phyloP scores from a whole-genome alignment of 805 yeast genomes.

The Maudiozyma turicensis region DNA sequence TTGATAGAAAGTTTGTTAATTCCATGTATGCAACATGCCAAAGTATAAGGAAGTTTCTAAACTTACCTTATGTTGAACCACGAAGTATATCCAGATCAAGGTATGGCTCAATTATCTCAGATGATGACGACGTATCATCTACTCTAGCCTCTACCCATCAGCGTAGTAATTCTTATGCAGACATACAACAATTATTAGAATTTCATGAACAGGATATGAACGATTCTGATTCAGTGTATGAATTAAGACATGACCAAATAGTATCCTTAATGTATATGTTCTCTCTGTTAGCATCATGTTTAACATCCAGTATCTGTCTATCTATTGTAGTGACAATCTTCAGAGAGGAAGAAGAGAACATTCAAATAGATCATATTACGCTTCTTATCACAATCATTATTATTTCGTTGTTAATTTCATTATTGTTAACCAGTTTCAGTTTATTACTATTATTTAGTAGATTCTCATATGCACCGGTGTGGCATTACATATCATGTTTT shows the following conservation, averaged over 20 bases:
- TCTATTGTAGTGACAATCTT: conserved; percentile 22
- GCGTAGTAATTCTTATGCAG: conserved; percentile 4
- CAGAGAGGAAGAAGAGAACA: conserved; percentile 12
- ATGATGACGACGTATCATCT: background rate
- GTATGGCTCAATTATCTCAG: conserved; percentile 4
- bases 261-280: conserved; percentile 23
- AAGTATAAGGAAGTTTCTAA: conserved; percentile 7
- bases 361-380: conserved; percentile 14
- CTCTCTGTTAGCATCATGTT: conserved; percentile 16
- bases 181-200: conserved; percentile 12
- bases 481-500: conserved; percentile 26
- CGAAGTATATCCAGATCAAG: background rate
- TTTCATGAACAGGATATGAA: conserved; percentile 13
- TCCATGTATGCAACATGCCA: conserved; percentile 15
- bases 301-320: conserved; percentile 21
- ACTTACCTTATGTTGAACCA: background rate
- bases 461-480: conserved; percentile 23
- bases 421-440: conserved; percentile 16
- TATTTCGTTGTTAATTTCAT: conserved; percentile 17
- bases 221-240: conserved; percentile 21
- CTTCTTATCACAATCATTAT: conserved; percentile 14
- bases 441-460: conserved; percentile 24
- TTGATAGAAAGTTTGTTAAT: conserved; percentile 18
- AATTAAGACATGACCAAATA: conserved; percentile 26
- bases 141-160: background rate